These are phyloP conservation scores for Teratosphaeria destructans DNA, from an alignment of 2,329 filamentous ascomycete species.

Conservation along the genomic window DNA sequence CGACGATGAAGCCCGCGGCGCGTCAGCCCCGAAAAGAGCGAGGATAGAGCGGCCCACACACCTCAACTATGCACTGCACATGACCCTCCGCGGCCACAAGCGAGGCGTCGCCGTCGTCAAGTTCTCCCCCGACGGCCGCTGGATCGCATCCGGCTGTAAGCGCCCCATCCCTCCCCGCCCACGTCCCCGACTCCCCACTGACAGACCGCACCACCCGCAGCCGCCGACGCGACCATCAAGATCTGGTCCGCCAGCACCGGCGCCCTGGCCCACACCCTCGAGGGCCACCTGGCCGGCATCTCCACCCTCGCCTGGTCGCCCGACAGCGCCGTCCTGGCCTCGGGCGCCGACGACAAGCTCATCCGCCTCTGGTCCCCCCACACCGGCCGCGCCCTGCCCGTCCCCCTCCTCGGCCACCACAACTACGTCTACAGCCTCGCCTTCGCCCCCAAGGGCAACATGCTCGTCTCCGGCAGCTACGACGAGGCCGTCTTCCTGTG, in stretches of 20 bases:
- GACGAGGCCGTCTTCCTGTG: constrained; percentile 95
- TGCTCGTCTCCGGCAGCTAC: constrained; percentile 88
- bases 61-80: constrained; percentile 58
- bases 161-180: not conserved
- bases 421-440: constrained; percentile 92
- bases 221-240: constrained; percentile 81
- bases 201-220: constrained; percentile 21
- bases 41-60: constrained; percentile 38
- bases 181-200: not conserved
- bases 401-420: constrained; percentile 69
- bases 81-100: constrained; percentile 66
- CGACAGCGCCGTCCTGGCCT: constrained; percentile 76
- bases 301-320: constrained; percentile 92
- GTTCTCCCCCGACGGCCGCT: constrained; percentile 81
- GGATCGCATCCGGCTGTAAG: constrained; percentile 74
- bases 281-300: constrained; percentile 86
- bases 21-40: constrained; percentile 11
- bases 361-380: constrained; percentile 80
- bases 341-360: constrained; percentile 89
- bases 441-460: constrained; percentile 97
- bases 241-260: constrained; percentile 79
- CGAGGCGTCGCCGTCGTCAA: constrained; percentile 73
- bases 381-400: constrained; percentile 47
- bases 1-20: constrained; percentile 9
- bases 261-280: constrained; percentile 72